These are phyloP conservation scores for Cercospora nicotianae DNA, from an alignment of 2,329 filamentous ascomycete species.

Conservation along the genomic window DNA sequence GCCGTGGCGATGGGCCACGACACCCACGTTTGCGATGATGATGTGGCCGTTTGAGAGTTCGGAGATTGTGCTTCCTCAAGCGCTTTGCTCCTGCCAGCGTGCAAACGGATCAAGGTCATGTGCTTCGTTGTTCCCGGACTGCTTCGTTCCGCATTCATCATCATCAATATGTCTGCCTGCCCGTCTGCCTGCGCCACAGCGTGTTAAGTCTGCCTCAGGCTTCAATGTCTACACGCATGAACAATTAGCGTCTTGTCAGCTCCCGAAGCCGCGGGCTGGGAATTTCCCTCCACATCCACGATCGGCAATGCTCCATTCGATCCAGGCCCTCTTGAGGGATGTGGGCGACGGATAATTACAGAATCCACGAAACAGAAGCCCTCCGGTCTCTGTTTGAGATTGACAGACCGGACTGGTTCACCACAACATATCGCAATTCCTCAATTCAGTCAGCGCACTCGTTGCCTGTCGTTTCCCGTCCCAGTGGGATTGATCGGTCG, in stretches of 20 bases:
- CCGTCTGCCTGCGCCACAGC: not conserved
- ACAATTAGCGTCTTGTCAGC: not conserved
- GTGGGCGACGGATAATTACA: not conserved
- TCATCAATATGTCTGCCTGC: not conserved
- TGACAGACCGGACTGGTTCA: not conserved
- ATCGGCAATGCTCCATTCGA: not conserved
- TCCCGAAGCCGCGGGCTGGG: constrained; percentile 4
- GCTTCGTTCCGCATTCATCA: not conserved
- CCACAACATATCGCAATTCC: not conserved
- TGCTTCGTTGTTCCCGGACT: not conserved
- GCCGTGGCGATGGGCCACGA: not conserved
- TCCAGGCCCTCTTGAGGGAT: not conserved
- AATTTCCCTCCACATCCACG: not conserved
- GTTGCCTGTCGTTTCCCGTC: not conserved
- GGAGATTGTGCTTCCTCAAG: not conserved
- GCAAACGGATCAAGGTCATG: not conserved
- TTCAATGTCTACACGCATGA: not conserved
- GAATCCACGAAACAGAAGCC: not conserved
- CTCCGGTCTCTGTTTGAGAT: not conserved
- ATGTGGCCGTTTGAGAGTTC: not conserved
- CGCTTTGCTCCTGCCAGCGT: not conserved
- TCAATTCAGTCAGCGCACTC: not conserved
- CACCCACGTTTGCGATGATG: not conserved
- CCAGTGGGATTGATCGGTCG: not conserved
- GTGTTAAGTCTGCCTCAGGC: not conserved